Conservation (phyloP, 2,329 filamentous ascomycete species). For the Ophiocordyceps camponoti-floridani region DNA sequence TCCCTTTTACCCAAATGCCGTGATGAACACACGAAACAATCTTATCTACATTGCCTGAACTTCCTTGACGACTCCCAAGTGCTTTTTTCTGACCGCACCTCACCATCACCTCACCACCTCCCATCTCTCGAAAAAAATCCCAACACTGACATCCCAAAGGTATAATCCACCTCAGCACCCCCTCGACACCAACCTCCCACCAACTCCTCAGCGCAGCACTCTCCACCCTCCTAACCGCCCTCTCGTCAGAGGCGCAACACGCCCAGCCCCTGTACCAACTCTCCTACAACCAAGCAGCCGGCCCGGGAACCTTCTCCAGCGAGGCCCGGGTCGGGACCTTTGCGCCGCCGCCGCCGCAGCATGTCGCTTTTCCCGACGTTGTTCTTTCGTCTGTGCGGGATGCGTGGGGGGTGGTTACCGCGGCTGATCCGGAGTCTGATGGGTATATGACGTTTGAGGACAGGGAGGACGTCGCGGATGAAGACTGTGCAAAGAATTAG, state of each 20-base stretch:
- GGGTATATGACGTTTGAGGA: conserved; percentile 68
- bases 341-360: conserved; percentile 37
- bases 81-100: conserved; percentile 61
- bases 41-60: conserved; percentile 99
- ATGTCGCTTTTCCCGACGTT: conserved; percentile 55
- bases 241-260: conserved; percentile 9
- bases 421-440: conserved; percentile 23
- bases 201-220: conserved; percentile 21
- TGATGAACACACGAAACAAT: conserved; percentile 73
- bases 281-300: conserved; percentile 33
- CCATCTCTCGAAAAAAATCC: conserved; percentile 8
- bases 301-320: conserved; percentile 8
- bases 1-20: conserved; percentile 26
- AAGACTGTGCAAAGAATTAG: conserved; percentile 25
- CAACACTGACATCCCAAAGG: conserved; percentile 9
- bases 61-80: conserved; percentile 63
- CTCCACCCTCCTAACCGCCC: conserved; percentile 18
- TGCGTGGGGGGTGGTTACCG: conserved; percentile 50
- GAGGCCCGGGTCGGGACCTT: conserved; percentile 35
- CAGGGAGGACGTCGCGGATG: conserved; percentile 41
- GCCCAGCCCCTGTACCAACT: conserved; percentile 28
- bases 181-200: conserved; percentile 15
- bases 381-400: conserved; percentile 47
- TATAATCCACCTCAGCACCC: conserved; percentile 18
- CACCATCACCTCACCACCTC: no score